A percentile compares a stretch with the other conserved stretches of the same genome.
Conservation (phyloP, 2,329 filamentous ascomycete genomes). For the Botrytis aclada region DNA sequence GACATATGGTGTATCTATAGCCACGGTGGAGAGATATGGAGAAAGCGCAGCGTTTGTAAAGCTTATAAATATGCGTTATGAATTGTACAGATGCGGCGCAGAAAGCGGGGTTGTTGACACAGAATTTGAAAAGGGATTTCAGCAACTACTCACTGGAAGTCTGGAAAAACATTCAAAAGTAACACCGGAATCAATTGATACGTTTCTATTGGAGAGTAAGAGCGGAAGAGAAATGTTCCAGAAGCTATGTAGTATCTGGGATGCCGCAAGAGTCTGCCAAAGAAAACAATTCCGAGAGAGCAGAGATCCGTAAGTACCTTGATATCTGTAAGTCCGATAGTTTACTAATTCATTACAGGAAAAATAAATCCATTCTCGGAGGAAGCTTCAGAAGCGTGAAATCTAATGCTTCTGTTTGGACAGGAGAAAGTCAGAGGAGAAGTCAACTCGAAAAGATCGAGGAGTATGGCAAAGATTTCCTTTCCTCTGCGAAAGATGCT, state of each 20-base stretch:
- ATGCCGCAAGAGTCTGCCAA: background rate
- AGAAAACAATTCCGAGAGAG: background rate
- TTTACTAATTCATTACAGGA: background rate
- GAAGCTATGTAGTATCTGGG: background rate
- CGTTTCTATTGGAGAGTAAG: background rate
- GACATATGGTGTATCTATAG: background rate
- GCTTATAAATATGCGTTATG: conserved; percentile 8
- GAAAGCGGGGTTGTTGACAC: background rate
- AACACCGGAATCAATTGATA: background rate
- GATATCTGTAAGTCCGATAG: background rate
- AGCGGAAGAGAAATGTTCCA: background rate
- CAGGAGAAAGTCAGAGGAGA: background rate
- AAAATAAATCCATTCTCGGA: background rate
- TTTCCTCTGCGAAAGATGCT: background rate
- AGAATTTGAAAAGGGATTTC: background rate
- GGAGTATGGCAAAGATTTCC: conserved; percentile 8
- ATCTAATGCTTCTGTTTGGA: background rate
- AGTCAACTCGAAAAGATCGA: background rate
- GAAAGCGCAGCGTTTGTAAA: conserved; percentile 1
- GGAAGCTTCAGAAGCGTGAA: background rate
- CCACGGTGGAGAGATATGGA: background rate
- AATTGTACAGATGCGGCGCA: background rate
- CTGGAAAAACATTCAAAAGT: background rate
- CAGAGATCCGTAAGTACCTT: background rate
- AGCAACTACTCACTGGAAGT: background rate